A percentile compares a stretch with the other conserved stretches of the same genome.
Conservation (phyloP, 805 yeast species). For the Saccharomycopsis sp. region DNA sequence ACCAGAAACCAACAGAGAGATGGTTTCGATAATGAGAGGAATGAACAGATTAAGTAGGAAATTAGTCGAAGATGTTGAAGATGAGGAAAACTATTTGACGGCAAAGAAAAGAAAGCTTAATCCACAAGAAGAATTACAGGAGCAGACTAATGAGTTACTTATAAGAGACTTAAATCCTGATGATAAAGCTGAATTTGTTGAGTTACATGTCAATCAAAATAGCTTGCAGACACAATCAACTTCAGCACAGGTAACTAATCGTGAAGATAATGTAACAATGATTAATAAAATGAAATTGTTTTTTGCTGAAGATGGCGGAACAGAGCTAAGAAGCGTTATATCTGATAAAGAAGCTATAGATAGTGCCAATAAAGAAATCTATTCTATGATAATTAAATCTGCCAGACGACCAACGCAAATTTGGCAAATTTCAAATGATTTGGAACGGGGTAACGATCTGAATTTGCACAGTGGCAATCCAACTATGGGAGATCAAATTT, state of each 20-base stretch:
- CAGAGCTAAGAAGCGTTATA: slow-evolving; percentile 14
- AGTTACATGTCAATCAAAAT: slow-evolving; percentile 32
- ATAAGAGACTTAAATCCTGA: slow-evolving; percentile 46
- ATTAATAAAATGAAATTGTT: slow-evolving; percentile 1
- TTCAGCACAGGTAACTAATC: not conserved
- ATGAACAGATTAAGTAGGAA: slow-evolving; percentile 84
- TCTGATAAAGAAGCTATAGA: slow-evolving; percentile 31
- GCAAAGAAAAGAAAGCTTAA: slow-evolving; percentile 22
- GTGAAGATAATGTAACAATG: not conserved
- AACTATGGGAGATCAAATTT: slow-evolving; percentile 12
- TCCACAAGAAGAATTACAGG: slow-evolving; percentile 29
- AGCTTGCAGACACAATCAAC: not conserved
- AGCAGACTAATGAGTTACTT: slow-evolving; percentile 39
- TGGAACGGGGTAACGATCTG: not conserved
- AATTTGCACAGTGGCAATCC: slow-evolving; percentile 1
- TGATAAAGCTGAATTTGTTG: slow-evolving; percentile 44
- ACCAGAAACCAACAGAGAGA: slow-evolving; percentile 40
- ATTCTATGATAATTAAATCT: slow-evolving; percentile 8
- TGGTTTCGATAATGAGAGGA: slow-evolving; percentile 70
- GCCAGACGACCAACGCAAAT: slow-evolving; percentile 20
- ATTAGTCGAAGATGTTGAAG: slow-evolving; percentile 56
- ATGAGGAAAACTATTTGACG: slow-evolving; percentile 32
- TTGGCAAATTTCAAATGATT: slow-evolving; percentile 17
- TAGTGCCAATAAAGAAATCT: slow-evolving; percentile 16
- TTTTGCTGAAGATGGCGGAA: slow-evolving; percentile 4